phyloP scores from a whole-genome alignment of 805 yeast genomes.

The Dipodascus albidus region DNA sequence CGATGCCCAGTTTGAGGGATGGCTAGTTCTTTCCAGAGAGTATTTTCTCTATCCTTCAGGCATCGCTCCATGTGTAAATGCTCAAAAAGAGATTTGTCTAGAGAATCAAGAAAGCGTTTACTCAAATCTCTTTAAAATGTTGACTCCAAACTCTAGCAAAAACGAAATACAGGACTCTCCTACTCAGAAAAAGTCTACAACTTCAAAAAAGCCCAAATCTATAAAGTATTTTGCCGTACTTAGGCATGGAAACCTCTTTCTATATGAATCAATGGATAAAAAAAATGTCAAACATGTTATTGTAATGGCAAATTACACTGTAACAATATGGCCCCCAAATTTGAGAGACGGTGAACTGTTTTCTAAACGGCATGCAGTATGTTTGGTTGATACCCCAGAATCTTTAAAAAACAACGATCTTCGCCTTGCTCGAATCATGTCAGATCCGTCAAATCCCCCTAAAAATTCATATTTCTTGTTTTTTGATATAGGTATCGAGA shows the following conservation, averaged over 20 bases:
- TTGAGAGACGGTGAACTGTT: constrained; percentile 68
- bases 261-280: constrained; percentile 62
- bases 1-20: constrained; percentile 44
- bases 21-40: constrained; percentile 78
- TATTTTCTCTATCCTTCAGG: constrained; percentile 41
- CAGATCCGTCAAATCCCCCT: constrained; percentile 21
- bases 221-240: constrained; percentile 32
- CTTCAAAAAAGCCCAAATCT: constrained; percentile 3
- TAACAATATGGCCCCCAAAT: constrained; percentile 76
- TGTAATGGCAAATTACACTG: constrained; percentile 57
- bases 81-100: constrained; percentile 9
- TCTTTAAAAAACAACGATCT: constrained; percentile 20
- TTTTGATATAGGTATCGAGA: constrained; percentile 57
- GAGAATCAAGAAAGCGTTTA: not conserved
- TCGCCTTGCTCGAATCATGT: constrained; percentile 17
- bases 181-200: not conserved
- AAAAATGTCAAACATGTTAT: constrained; percentile 67
- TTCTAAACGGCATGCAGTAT: constrained; percentile 68
- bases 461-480: constrained; percentile 17
- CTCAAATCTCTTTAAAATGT: not conserved
- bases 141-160: not conserved
- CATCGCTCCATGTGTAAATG: too few relatives aligned
- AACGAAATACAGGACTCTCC: too few relatives aligned
- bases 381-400: constrained; percentile 39
- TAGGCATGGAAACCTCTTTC: constrained; percentile 77